Evolutionary conservation across 108 stramenopile species (phyloP).

Genomic region (Aurantiochytrium sp.): DNA sequence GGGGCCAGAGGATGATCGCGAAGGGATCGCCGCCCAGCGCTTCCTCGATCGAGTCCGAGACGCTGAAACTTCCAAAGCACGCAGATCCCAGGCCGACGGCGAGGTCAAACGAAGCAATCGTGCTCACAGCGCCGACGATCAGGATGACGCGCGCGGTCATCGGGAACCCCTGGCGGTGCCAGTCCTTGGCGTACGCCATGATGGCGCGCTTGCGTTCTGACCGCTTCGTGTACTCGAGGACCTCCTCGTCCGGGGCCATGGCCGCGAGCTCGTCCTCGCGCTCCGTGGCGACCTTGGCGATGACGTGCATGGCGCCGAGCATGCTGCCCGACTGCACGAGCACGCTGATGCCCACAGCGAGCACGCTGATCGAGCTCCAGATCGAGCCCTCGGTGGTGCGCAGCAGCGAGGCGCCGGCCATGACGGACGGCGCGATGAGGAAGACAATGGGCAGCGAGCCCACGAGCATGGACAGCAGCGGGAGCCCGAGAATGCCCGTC

Average conservation of each 20-base stretch:
- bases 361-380: not conserved
- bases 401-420: constrained; percentile 53
- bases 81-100: not conserved
- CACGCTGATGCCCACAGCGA: not conserved
- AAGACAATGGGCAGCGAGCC: constrained; percentile 60
- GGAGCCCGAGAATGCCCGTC: constrained; percentile 61
- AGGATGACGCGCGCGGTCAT: not conserved
- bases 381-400: not conserved
- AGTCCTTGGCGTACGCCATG: not conserved
- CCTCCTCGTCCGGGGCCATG: not conserved
- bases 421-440: constrained; percentile 58
- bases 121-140: not conserved
- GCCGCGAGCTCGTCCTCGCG: not conserved
- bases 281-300: not conserved
- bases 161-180: not conserved
- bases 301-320: not conserved
- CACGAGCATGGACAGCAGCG: constrained; percentile 54
- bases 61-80: not conserved
- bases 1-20: not conserved
- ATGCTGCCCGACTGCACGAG: not conserved
- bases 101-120: not conserved
- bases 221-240: not conserved
- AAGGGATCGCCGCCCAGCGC: not conserved
- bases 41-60: not conserved
- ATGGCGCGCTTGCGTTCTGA: too few relatives aligned